Evolutionary conservation across 768 basidiomycete genomes (phyloP), one percentile per base, ranked within the genome.

Genomic region (Lentinula raphanica): DNA sequence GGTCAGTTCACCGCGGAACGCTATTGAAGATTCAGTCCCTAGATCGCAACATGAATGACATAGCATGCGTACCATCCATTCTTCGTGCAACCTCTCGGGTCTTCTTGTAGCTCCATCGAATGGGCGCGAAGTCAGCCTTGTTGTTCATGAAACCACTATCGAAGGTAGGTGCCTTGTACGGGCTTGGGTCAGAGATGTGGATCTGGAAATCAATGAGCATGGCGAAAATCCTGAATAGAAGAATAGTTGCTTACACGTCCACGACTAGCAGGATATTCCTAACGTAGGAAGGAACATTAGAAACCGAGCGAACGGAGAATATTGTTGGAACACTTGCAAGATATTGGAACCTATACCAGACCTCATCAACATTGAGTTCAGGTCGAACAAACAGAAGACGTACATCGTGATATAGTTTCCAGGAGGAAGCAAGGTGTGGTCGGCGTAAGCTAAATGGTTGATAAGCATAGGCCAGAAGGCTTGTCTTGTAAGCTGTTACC

Each of bases 81-180:
- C 86, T 74, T 63, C 86, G 77, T 23, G 86, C 87, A 23, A 88
- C 72, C 64, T 88, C 86, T 62, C 87, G 82, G 15, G 84, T 85
- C 76, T 83, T 84, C 82, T 88, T 88, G 76, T 88, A 88, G 67
- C 83, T 83, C 87, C 87, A 88, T 35, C 85, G 82, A 63, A 87
- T 83, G 13, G 87, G 87, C 23, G 85, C 85, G 64, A 87, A 86
- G 73, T 88, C 87, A 28, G 86, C 86, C 74, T 86, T 86, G 75
- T 87, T 68, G 74, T 86, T 87, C 86, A 88, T 84, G 80, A 88
- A 87, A n/a, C 87, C 87, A 59, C 79, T 80, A 72, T 88, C 87
- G 65, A 87, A 87, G 71, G 68, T 74, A 3, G 87, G 85, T 62
- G 81, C 82, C 63, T 72, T 69, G 71, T 86, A 88, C 4, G 86